Base-by-base conservation (phyloP, 2,329 filamentous ascomycete species). In the Fusarium sp. region DNA sequence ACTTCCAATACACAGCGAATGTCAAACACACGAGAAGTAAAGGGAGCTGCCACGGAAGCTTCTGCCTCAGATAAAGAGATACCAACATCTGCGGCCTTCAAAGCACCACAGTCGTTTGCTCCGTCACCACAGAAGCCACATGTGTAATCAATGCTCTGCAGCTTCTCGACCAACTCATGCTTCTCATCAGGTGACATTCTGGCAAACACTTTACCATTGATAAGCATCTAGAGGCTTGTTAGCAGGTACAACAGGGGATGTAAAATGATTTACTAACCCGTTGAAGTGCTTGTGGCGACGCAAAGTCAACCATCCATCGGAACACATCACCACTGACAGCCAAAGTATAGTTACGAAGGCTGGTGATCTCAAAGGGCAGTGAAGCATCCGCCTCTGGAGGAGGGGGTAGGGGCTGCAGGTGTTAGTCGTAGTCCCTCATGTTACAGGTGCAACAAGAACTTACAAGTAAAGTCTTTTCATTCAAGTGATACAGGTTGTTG, bases 171-270 rank as follows among this genome's bases (percentile, higher is more conserved):
- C 5, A 99, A 87, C 82, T 99, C 97, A 80, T 98, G 95, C 82
- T 99, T 99, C 82, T 99, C 96, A 80, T 99, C 97, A 0, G 96
- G 97, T 4, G 96, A 98, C 96, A 99, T 99, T 76, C 96, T 93
- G 8, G 96, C 97, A 82, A 97, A 99, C 4, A 99, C 94, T 82
- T 96, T 96, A 33, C 96, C 95, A 61, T 90, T 90, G 41, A 98
- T 92, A 62, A 99, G 93, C 91, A 98, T 96, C 87, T 96, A 81
- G 18, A 20, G 22, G 33, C 33, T 66, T 39, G 47, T 76, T 47
- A 71, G 49, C 20, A 28, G 8, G 22, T 15, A 6, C 31, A 14
- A 15, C 18, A 20, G 28, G 7, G 20, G 12, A 42, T 5, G 12
- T 3, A 15, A 2, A 17, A 28, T 35, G 31, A 54, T 13, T 3